Evolutionary conservation across 1,284 basidiomycete species (phyloP).

Genomic region (Trichosporon inkin): DNA sequence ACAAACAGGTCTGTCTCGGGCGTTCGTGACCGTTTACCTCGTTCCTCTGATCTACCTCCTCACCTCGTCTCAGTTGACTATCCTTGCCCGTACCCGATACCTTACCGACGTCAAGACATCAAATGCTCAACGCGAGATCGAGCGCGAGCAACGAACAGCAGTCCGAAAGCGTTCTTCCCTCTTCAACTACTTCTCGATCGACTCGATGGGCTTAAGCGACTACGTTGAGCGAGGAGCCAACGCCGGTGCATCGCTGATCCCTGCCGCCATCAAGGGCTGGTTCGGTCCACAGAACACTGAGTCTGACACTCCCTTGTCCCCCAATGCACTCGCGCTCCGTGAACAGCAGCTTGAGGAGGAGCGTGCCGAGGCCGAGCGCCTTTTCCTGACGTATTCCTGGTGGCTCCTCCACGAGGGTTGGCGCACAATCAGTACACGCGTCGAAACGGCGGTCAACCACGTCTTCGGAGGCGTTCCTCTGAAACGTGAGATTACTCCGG

Average conservation of each 20-base stretch:
- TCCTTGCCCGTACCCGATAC: slow-evolving; percentile 44
- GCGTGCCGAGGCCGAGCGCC: slow-evolving; percentile 39
- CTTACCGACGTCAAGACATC: slow-evolving; percentile 37
- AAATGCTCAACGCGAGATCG: slow-evolving; percentile 12
- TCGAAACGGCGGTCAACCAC: slow-evolving; percentile 38
- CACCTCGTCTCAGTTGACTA: slow-evolving; percentile 46
- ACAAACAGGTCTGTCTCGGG: slow-evolving; percentile 40
- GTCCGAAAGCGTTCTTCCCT: not conserved
- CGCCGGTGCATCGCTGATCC: slow-evolving; percentile 10
- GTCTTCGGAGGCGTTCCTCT: slow-evolving; percentile 44
- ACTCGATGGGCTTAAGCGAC: slow-evolving; percentile 35
- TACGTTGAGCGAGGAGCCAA: slow-evolving; percentile 24
- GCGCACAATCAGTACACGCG: slow-evolving; percentile 35
- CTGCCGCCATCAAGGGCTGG: not conserved
- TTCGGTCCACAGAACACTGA: not conserved
- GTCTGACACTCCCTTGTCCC: not conserved
- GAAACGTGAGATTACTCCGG: slow-evolving; percentile 41
- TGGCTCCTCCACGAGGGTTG: slow-evolving; percentile 50
- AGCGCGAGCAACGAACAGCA: slow-evolving; percentile 7
- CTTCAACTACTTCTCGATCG: slow-evolving; percentile 33
- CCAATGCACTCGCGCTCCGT: slow-evolving; percentile 14
- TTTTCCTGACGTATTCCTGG: slow-evolving; percentile 50
- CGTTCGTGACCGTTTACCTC: slow-evolving; percentile 44
- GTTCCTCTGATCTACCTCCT: slow-evolving; percentile 47
- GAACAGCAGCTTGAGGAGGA: slow-evolving; percentile 24